Evolutionary conservation across 495 filamentous ascomycete genomes (phyloP).

Genomic region (Neurospora sp.): DNA sequence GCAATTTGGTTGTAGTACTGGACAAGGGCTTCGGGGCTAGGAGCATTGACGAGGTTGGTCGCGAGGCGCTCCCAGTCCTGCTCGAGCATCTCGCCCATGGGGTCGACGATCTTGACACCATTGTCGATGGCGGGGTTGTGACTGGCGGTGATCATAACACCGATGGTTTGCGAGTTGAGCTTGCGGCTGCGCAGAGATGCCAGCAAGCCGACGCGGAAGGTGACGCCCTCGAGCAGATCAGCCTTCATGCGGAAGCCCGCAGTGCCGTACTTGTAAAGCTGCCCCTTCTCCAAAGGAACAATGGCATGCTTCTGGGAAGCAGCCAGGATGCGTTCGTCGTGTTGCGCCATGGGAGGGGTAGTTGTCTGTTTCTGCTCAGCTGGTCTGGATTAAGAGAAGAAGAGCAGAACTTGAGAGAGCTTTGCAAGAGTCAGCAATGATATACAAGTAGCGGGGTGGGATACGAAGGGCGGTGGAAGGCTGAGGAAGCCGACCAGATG

Average conservation of each 20-base stretch:
- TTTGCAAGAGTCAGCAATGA: neutral
- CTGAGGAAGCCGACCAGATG: neutral
- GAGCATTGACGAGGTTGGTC: slow-evolving; percentile 77
- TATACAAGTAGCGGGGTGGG: neutral
- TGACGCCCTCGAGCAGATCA: slow-evolving; percentile 71
- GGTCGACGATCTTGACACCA: slow-evolving; percentile 96
- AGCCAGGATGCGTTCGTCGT: slow-evolving; percentile 38
- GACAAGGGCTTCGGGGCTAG: slow-evolving; percentile 59
- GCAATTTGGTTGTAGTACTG: slow-evolving; percentile 66
- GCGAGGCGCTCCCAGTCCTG: slow-evolving; percentile 85
- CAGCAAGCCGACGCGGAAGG: slow-evolving; percentile 83
- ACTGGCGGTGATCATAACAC: slow-evolving; percentile 97
- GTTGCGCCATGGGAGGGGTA: slow-evolving; percentile 6
- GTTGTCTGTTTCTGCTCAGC: neutral
- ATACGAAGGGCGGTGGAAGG: neutral
- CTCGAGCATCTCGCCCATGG: slow-evolving; percentile 96
- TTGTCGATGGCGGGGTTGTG: slow-evolving; percentile 97
- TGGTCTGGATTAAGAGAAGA: neutral
- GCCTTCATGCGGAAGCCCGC: slow-evolving; percentile 64
- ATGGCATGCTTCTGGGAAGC: slow-evolving; percentile 57
- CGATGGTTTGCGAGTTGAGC: slow-evolving; percentile 79
- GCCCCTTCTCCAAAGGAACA: slow-evolving; percentile 51
- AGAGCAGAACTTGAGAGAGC: neutral
- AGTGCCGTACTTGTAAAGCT: slow-evolving; percentile 83
- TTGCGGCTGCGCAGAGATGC: slow-evolving; percentile 86